Conservation (phyloP, 2,329 filamentous ascomycete species). For the Talaromyces sp. region DNA sequence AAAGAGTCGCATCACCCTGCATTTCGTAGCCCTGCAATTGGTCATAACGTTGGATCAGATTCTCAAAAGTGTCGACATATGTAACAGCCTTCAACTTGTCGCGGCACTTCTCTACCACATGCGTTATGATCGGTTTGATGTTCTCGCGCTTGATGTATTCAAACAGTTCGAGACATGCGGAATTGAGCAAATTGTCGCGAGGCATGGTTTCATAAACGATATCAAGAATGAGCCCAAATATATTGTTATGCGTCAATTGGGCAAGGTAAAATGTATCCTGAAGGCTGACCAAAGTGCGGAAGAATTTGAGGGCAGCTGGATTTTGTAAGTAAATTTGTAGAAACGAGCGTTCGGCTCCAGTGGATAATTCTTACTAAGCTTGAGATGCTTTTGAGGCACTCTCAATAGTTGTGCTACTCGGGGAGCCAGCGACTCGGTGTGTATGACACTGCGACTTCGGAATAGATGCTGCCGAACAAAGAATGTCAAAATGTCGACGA, state of each 20-base stretch:
- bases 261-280: conserved; percentile 89
- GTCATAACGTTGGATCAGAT: conserved; percentile 71
- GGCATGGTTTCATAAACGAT: conserved; percentile 82
- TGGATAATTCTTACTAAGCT: conserved; percentile 62
- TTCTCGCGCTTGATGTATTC: conserved; percentile 81
- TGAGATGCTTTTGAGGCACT: conserved; percentile 85
- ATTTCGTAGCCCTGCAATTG: conserved; percentile 64
- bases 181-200: conserved; percentile 88
- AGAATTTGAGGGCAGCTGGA: conserved; percentile 83
- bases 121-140: conserved; percentile 73
- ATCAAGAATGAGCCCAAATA: conserved; percentile 78
- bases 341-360: not conserved
- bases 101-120: conserved; percentile 78
- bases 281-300: conserved; percentile 76
- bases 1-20: conserved; percentile 61
- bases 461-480: conserved; percentile 86
- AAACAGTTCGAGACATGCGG: conserved; percentile 89
- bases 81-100: conserved; percentile 70
- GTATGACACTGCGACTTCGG: conserved; percentile 81
- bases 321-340: conserved; percentile 1
- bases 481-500: conserved; percentile 90
- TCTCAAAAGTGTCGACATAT: conserved; percentile 80
- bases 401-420: conserved; percentile 77
- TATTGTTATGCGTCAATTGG: conserved; percentile 73
- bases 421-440: conserved; percentile 70